Conservation (phyloP, 305 asterid genomes). For the Fraxinus xanthoxyloides region DNA sequence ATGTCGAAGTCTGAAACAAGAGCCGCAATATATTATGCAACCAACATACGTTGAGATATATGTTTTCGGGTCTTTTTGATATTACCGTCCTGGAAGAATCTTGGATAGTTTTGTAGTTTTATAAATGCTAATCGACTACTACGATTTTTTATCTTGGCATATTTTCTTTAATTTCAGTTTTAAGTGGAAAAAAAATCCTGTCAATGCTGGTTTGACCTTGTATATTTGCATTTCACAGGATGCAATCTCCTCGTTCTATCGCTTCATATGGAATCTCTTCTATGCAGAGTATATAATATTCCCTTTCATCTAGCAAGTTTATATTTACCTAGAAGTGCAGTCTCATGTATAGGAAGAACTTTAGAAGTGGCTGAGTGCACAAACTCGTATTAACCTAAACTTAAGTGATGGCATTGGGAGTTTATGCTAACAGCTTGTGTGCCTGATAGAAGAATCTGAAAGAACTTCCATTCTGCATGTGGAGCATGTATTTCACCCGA, state of each 20-base stretch:
- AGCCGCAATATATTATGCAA: not conserved
- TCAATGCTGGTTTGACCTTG: not conserved
- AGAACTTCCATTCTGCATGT: not conserved
- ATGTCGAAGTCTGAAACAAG: not conserved
- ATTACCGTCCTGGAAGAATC: not conserved
- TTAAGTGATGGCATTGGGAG: not conserved
- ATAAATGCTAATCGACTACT: not conserved
- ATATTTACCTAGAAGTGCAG: constrained; percentile 6
- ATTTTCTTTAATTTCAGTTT: not conserved
- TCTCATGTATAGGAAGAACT: not conserved
- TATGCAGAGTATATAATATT: constrained; percentile 79
- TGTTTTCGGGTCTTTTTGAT: not conserved
- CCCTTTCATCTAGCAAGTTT: constrained; percentile 64
- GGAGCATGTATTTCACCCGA: not conserved
- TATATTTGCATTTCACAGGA: constrained; percentile 60
- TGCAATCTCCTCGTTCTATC: constrained; percentile 72
- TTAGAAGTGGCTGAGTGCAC: not conserved
- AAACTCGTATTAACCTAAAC: not conserved
- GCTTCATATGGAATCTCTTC: constrained; percentile 90
- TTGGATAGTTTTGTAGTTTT: not conserved
- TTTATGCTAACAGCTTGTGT: not conserved
- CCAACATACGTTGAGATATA: not conserved
- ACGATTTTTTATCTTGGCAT: not conserved
- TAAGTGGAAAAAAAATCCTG: not conserved
- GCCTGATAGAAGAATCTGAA: not conserved